Percentiles rank a stretch among this genome's conserved stretches.
Evolutionary conservation across 2,329 filamentous ascomycete species (phyloP).

Genomic region (Hymenoscyphus occultus): DNA sequence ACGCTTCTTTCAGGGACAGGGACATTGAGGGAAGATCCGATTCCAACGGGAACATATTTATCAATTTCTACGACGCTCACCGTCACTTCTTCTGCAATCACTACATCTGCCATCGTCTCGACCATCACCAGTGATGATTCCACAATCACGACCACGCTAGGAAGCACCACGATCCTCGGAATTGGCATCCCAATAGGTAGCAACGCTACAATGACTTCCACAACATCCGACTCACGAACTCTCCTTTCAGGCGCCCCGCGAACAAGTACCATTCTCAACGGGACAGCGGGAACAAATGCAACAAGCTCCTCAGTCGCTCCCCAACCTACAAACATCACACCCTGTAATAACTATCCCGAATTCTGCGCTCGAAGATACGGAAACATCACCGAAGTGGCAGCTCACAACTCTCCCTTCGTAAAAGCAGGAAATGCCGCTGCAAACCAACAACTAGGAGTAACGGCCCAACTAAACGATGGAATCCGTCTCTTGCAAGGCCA

Average conservation of each 20-base stretch:
- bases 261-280: conserved; percentile 40
- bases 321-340: conserved; percentile 65
- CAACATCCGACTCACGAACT: conserved; percentile 38
- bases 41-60: conserved; percentile 41
- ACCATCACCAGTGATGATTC: conserved; percentile 27
- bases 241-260: conserved; percentile 37
- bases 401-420: conserved; percentile 81
- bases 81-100: conserved; percentile 28
- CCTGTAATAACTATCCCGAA: conserved; percentile 77
- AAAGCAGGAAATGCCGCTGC: conserved; percentile 66
- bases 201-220: conserved; percentile 30
- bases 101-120: conserved; percentile 29
- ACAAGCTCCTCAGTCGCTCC: conserved; percentile 44
- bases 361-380: conserved; percentile 74
- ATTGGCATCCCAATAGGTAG: conserved; percentile 17
- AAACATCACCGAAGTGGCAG: conserved; percentile 75
- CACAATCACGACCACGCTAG: conserved; percentile 29
- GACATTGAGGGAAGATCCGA: conserved; percentile 24
- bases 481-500: conserved; percentile 62
- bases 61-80: conserved; percentile 39
- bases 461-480: conserved; percentile 73
- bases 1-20: conserved; percentile 22
- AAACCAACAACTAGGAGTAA: conserved; percentile 70
- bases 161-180: conserved; percentile 32
- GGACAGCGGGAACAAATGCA: conserved; percentile 47